Percentiles rank a stretch among this genome's conserved stretches.
These are phyloP conservation scores for Mallotus japonicus DNA, from an alignment of 441 rosid genomes.

Conservation along the genomic window DNA sequence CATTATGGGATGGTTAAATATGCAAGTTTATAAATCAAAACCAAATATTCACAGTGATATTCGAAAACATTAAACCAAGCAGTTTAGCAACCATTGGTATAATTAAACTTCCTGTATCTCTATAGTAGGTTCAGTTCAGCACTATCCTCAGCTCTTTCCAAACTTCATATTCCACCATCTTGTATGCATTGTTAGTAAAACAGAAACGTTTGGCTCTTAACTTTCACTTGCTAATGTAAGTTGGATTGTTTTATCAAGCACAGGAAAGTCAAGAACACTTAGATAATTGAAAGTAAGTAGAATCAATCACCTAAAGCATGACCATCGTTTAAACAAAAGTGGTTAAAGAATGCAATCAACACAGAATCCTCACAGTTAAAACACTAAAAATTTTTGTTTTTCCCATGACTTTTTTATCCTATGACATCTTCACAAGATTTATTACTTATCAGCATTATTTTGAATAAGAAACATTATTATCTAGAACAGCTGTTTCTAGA, in stretches of 20 bases:
- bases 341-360: not conserved
- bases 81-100: not conserved
- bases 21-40: no score
- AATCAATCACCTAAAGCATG: not conserved
- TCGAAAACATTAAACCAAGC: not conserved
- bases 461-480: no score
- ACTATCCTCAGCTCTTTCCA: not conserved
- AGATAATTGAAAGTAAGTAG: not conserved
- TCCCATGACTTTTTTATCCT: no score
- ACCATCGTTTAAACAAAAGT: not conserved
- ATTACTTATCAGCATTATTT: no score
- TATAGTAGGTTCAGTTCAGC: not conserved
- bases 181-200: not conserved
- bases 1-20: not conserved
- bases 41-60: no score
- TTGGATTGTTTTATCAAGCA: not conserved
- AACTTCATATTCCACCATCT: not conserved
- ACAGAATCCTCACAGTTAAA: not conserved
- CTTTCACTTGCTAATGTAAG: not conserved
- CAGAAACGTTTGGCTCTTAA: not conserved
- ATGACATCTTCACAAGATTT: no score
- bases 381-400: no score
- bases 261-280: no score
- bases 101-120: not conserved
- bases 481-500: no score